Base-by-base conservation (phyloP, 2,329 filamentous ascomycete genomes). In the Ophiostoma perfectum region DNA sequence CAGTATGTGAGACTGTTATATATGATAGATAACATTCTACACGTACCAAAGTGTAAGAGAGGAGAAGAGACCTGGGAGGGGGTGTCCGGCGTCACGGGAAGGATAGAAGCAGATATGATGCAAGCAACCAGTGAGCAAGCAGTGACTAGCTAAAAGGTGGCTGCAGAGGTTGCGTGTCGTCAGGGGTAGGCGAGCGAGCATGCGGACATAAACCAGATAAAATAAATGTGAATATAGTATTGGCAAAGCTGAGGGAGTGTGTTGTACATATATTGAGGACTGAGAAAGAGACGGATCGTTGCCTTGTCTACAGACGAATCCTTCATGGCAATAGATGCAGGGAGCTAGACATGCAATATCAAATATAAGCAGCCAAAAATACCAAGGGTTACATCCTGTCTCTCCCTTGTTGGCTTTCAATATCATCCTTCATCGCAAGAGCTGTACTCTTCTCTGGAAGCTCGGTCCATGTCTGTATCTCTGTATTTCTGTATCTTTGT, bases 111-210 rank as follows among this genome's bases (percentile, higher is more conserved):
- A 63, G 58, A 63, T 38, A 44, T 5, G 60, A 41, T 63, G 60
- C 39, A 63, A 63, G 60, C 39, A 63, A 18, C 42, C 60, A 41
- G 60, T 9, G 39, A 42, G 39, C 39, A 41, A 39, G 27, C 27
- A 27, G 27, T 27, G 27, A 27, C 27, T 41, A 16, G 18, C 7
- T 18, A 44, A 39, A 38, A 63, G 16, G 60, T 65, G 65, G 49
- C 60, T 55, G 39, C 65, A 66, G 27, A 42, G 36, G 60, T 55
- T 66, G 64, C 55, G 64, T 66, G 67, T 52, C 47, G 45, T 66
- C 64, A 66, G 64, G 67, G 64, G 18, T 63, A 63, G 60, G 60
- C 60, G 60, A 42, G 39, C 14, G 14, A n/a, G 39, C 42, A 44
- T 11, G 18, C 7, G 4, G 27, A 44, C 38, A 38, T 38, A n/a